A percentile compares a stretch with the other conserved stretches of the same genome.
These are phyloP conservation scores for Diospyros lotus DNA, from an alignment of 148 eudicot species.

Conservation along the genomic window DNA sequence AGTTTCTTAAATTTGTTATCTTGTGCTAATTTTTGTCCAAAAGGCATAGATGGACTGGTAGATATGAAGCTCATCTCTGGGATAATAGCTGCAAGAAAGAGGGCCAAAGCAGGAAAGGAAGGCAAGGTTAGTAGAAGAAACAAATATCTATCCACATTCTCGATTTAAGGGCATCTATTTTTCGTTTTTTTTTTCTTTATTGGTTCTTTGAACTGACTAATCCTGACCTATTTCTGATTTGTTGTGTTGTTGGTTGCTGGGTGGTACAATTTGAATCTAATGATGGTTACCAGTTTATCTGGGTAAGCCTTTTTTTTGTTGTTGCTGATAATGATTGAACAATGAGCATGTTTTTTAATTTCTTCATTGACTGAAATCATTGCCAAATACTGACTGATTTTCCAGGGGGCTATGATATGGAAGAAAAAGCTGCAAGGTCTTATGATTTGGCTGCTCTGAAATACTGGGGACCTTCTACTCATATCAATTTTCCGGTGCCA, in stretches of 20 bases:
- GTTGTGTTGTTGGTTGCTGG: conserved; percentile 17
- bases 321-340: conserved; percentile 2
- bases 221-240: neutral
- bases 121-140: conserved; percentile 58
- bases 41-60: conserved; percentile 92
- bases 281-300: conserved; percentile 58
- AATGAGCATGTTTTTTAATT: conserved; percentile 1
- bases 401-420: conserved; percentile 91
- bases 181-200: neutral
- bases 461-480: conserved; percentile 92
- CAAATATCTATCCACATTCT: neutral
- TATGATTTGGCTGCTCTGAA: conserved; percentile 92
- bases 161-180: neutral
- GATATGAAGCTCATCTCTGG: conserved; percentile 77
- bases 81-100: conserved; percentile 90
- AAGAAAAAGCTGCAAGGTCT: conserved; percentile 91
- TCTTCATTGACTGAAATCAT: neutral
- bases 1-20: neutral
- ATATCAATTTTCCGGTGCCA: conserved; percentile 77
- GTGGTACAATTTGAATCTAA: neutral
- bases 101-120: conserved; percentile 95
- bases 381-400: neutral
- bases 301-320: conserved; percentile 50
- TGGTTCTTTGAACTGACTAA: conserved; percentile 5
- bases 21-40: neutral